Base-by-base conservation (phyloP, 768 basidiomycete species). In the Tulasnella sp. region DNA sequence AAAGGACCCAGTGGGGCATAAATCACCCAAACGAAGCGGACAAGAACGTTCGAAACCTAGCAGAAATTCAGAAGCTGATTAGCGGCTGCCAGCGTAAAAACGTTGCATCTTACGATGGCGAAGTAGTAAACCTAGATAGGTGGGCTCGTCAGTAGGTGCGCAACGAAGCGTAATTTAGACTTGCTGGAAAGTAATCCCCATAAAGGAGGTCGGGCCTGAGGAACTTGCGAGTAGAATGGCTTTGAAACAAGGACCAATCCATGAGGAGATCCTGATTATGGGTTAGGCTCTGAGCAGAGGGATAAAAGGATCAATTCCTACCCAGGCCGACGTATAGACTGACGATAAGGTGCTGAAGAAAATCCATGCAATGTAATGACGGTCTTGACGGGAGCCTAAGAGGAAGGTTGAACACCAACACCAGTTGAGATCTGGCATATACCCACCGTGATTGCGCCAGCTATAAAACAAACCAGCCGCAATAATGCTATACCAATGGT, bases 201-300 rank as follows among this genome's bases (percentile, higher is more conserved):
- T 96, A 98, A 2, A 94, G 86, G 42, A 97, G 85, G 48, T 97
- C 94, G 5, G 87, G 85, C 24, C 98, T 91, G 3, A 99, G 88
- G 56, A 94, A 86, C 27, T 86, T 89, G 81, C 93, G 87, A 80
- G 82, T 86, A 10, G 88, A 86, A 79, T 87, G 91, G 5, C 88
- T 87, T 79, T 90, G 88, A 62, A 95, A 86, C 68, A 99, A 84
- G 1, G 93, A 94, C 97, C 97, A 98, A 84, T 99, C 97, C 90
- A 97, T 93, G 14, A 92, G 83, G 42, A 95, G 84, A 82, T 98
- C 96, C 95, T 94, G 81, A 14, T 36, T 12, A n/a, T 24, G 24
- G 44, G 36, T 76, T 38, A 27, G 46, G 19, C 18, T 48, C 19
- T 76, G n/a, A 56, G 34, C 5, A 19, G 71, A 72, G 71, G 5